Percentiles rank a stretch among this genome's conserved stretches.
These are phyloP conservation scores for Ceratobasidium theobromae DNA, from an alignment of 1,284 basidiomycete species.

Conservation along the genomic window DNA sequence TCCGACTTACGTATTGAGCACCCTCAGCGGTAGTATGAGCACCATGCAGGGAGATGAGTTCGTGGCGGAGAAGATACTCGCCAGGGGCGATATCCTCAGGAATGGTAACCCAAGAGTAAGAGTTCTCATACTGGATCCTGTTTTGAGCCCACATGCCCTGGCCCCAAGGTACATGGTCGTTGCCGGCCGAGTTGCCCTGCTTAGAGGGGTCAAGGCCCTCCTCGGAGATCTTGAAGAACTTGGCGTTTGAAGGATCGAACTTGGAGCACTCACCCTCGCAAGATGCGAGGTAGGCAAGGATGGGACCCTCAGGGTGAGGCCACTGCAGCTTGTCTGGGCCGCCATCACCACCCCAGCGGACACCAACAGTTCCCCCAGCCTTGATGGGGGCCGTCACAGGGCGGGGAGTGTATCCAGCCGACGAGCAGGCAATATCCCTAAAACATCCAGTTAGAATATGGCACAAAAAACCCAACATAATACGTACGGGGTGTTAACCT, in stretches of 20 bases:
- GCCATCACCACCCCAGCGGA: constrained; percentile 15
- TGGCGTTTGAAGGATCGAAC: constrained; percentile 57
- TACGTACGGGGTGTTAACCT: constrained; percentile 9
- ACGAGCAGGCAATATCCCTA: constrained; percentile 25
- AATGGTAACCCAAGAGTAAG: constrained; percentile 52
- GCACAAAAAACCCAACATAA: not conserved
- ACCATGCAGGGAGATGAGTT: constrained; percentile 69
- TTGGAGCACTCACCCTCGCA: constrained; percentile 56
- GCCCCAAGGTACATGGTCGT: not conserved
- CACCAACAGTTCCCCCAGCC: not conserved
- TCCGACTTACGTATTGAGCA: constrained; percentile 39
- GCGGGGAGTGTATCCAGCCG: not conserved
- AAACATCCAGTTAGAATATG: not conserved
- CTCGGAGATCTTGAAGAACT: constrained; percentile 71
- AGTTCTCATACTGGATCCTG: constrained; percentile 35
- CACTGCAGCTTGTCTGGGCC: constrained; percentile 1
- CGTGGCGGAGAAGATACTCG: constrained; percentile 68
- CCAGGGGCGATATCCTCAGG: constrained; percentile 59
- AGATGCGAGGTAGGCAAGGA: constrained; percentile 68
- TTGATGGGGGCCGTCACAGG: not conserved
- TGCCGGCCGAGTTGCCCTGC: constrained; percentile 31
- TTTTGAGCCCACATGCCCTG: constrained; percentile 21
- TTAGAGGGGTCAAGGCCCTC: constrained; percentile 49
- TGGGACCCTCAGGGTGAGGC: constrained; percentile 50
- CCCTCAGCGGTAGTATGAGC: constrained; percentile 54